Percentiles rank a stretch among this genome's conserved stretches.
These are phyloP conservation scores for Caloboletus firmus DNA, from an alignment of 1,284 basidiomycete genomes.

Conservation along the genomic window DNA sequence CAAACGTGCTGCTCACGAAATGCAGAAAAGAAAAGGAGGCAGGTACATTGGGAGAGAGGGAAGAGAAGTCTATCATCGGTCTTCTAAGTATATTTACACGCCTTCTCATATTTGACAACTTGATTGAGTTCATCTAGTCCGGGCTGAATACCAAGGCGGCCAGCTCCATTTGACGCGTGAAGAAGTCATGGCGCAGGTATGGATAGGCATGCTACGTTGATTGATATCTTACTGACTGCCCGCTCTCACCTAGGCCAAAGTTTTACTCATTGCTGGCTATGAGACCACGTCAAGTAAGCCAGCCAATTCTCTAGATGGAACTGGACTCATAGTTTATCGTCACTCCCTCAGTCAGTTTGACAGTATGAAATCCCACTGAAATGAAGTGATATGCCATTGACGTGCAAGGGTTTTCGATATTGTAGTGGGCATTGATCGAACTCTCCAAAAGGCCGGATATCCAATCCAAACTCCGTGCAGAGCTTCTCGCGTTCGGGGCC, in stretches of 20 bases:
- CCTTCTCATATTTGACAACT: background rate
- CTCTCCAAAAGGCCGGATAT: constrained; percentile 23
- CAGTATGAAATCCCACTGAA: constrained; percentile 6
- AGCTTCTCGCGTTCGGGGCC: constrained; percentile 23
- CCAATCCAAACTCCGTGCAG: constrained; percentile 30
- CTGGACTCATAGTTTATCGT: background rate
- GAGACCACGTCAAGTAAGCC: constrained; percentile 32
- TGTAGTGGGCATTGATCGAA: constrained; percentile 35
- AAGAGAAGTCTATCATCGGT: constrained; percentile 52
- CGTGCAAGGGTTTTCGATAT: background rate
- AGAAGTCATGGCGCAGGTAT: constrained; percentile 25
- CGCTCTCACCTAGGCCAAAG: constrained; percentile 20
- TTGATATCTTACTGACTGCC: background rate
- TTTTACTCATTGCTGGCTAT: constrained; percentile 33
- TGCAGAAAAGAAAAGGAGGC: constrained; percentile 43
- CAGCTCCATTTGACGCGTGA: constrained; percentile 18
- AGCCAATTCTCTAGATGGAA: background rate
- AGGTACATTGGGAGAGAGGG: constrained; percentile 26
- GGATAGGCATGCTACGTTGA: background rate
- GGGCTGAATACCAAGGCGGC: constrained; percentile 10
- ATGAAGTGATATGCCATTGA: background rate
- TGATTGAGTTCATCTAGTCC: constrained; percentile 12
- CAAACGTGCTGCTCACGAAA: constrained; percentile 47
- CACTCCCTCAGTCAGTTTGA: constrained; percentile 21
- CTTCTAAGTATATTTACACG: constrained; percentile 14